These are phyloP conservation scores for Juglanconis sp. DNA, from an alignment of 2,329 filamentous ascomycete genomes.

Conservation along the genomic window DNA sequence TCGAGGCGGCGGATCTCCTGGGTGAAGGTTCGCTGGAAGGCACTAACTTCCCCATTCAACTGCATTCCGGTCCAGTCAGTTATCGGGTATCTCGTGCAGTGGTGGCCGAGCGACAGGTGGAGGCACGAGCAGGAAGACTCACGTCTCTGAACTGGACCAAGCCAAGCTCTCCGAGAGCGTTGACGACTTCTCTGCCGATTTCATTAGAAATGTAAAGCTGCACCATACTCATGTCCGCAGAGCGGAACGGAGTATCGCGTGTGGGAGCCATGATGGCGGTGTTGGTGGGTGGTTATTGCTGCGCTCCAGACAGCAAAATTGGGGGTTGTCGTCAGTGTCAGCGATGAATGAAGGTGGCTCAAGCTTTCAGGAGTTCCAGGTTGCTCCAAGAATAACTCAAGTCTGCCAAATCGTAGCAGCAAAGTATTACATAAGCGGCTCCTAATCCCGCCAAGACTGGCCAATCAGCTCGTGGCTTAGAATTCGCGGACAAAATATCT, in stretches of 20 bases:
- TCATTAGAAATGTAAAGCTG: conserved; percentile 99
- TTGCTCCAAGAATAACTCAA: neutral
- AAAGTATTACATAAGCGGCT: neutral
- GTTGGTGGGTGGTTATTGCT: conserved; percentile 11
- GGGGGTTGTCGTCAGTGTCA: conserved; percentile 16
- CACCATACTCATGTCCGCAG: conserved; percentile 99
- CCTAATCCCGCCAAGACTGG: neutral
- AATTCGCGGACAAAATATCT: conserved; percentile 5
- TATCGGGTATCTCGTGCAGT: conserved; percentile 1
- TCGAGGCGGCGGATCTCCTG: conserved; percentile 96
- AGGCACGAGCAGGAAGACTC: conserved; percentile 35
- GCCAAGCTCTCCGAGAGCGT: conserved; percentile 91
- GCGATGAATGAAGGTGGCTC: neutral
- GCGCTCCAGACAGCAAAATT: conserved; percentile 10
- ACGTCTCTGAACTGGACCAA: conserved; percentile 98
- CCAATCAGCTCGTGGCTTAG: neutral
- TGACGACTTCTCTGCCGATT: conserved; percentile 96
- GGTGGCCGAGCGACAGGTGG: neutral
- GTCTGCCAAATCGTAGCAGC: neutral
- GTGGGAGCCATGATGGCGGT: conserved; percentile 56
- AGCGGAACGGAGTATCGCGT: conserved; percentile 97
- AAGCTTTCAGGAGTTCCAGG: neutral
- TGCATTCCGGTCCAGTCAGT: conserved; percentile 34
- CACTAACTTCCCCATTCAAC: conserved; percentile 89
- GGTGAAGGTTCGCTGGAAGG: conserved; percentile 96